Base-by-base conservation (phyloP, 768 basidiomycete species). In the Rhodotorula sphaerocarpa region DNA sequence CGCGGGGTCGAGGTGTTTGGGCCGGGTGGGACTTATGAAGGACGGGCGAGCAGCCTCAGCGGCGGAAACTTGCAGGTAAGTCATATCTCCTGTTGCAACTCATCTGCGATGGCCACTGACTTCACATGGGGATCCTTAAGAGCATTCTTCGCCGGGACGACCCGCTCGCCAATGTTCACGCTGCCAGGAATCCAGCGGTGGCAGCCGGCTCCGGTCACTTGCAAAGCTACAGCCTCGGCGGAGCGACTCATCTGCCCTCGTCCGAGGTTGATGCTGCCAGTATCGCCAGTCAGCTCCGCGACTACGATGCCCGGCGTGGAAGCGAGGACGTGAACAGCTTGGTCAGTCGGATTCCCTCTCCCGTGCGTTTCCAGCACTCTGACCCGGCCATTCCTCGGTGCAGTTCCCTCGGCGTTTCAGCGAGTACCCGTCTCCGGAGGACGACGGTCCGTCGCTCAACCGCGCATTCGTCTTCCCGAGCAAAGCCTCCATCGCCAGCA, bases 251-350 rank as follows among this genome's bases (percentile, higher is more conserved):
- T 23, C 55, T 67, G 6, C 61, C 66, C 23, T 55, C 61, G 7
- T 11, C 55, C 57, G 39, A 63, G 39, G 33, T 59, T 3, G 61
- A 67, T 33, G 61, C 56, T 23, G 41, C 47, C 27, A 56, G 50
- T n/a, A 67, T 67, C 39, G 66, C 66, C 31, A 63, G 46, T 42
- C 61, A 62, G 36, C 20, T 67, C 27, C 41, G 66, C 25, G 61
- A 59, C 16, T 57, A 67, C 28, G 66, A 67, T 41, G n/a, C 33
- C 12, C 41, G 66, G 45, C 41, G 65, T 30, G 65, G 59, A 2
- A 59, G 57, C 21, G 65, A 66, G 44, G 57, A 51, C 12, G 44
- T 28, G 3, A 6, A 51, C 23, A 50, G 36, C 1, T 14, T 9
- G 2, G 66, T 63, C 41, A 25, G 63, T 52, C 20, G 7, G 7